Evolutionary conservation across 2,329 filamentous ascomycete species (phyloP).

Genomic region (Aureobasidium musti): DNA sequence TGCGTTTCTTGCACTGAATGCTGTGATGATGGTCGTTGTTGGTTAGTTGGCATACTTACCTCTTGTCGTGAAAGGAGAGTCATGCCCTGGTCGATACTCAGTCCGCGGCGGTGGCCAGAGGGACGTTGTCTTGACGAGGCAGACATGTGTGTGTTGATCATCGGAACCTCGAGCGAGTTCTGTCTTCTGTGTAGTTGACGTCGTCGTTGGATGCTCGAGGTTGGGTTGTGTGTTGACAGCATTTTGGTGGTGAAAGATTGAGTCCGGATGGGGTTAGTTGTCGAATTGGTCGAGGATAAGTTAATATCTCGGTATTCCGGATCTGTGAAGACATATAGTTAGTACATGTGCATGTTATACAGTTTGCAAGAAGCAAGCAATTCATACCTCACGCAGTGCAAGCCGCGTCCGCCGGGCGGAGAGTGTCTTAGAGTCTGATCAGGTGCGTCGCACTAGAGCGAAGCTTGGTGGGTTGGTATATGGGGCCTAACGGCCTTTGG

Average conservation of each 20-base stretch:
- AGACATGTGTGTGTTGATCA: constrained; percentile 65
- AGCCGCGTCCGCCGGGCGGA: constrained; percentile 77
- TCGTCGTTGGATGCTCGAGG: constrained; percentile 71
- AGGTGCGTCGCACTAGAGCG: constrained; percentile 22
- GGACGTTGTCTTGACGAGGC: constrained; percentile 51
- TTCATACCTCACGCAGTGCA: constrained; percentile 77
- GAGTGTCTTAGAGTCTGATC: constrained; percentile 19
- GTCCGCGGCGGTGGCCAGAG: constrained; percentile 72
- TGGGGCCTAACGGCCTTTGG: constrained; percentile 22
- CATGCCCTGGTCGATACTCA: constrained; percentile 75
- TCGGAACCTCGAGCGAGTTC: constrained; percentile 78
- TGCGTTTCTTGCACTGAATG: constrained; percentile 87
- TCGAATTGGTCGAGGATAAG: constrained; percentile 41
- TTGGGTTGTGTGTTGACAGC: constrained; percentile 68
- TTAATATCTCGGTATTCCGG: constrained; percentile 40
- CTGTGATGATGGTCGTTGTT: constrained; percentile 69
- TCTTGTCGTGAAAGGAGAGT: constrained; percentile 37
- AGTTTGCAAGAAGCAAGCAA: not conserved
- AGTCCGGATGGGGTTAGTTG: constrained; percentile 62
- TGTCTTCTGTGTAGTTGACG: constrained; percentile 80
- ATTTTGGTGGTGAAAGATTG: constrained; percentile 58
- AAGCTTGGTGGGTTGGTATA: constrained; percentile 7
- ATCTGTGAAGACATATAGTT: constrained; percentile 32
- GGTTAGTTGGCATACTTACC: constrained; percentile 59
- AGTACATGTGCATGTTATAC: constrained; percentile 47